Base-by-base conservation (phyloP, 768 basidiomycete species). In the Boletellus emodensis region DNA sequence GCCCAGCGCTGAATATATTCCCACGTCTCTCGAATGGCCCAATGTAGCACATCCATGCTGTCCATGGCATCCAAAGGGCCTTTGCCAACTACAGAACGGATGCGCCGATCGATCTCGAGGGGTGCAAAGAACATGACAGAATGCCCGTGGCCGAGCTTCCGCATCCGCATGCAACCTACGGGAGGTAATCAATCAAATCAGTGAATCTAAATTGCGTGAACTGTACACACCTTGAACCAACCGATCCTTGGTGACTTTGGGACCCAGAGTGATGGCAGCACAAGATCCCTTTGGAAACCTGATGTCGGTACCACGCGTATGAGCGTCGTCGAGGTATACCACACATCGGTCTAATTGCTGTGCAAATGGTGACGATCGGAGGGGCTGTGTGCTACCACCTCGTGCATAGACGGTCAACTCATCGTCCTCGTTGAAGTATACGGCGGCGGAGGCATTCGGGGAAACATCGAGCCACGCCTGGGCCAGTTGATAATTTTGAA, bases 161-260 rank as follows among this genome's bases (percentile, higher is more conserved):
- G 68, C 76, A 78, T 75, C 4, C 77, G 66, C 77, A 78, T 78
- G 49, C 76, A 78, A 6, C 75, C 77, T 77, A 12, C 20, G 9
- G 26, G 4, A 10, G 11, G 30, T 3, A 11, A 15, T 15, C 38
- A 1, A 6, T 30, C 7, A 15, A 4, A 41, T 1, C 0, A 32
- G 38, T 7, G 3, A 11, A 10, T 3, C 18, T 24, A 34, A 32
- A 26, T 26, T 7, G 7, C 13, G 30, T 3, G 3, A 30, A 30
- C 11, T 7, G 9, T 3, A 30, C 30, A 30, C 11, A 30, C 30
- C 30, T 30, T 30, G 30, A 9, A 30, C 30, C 9, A 30, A 30
- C 1, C 30, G 30, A 11, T 30, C 30, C 11, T 30, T 30, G 30
- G 30, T 30, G 5, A 30, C 30, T 10, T 30, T 30, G 11, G 30